Evolutionary conservation across 495 filamentous ascomycete species (phyloP), one percentile per base, ranked within the genome.

Genomic region (Acidiella bohemica): DNA sequence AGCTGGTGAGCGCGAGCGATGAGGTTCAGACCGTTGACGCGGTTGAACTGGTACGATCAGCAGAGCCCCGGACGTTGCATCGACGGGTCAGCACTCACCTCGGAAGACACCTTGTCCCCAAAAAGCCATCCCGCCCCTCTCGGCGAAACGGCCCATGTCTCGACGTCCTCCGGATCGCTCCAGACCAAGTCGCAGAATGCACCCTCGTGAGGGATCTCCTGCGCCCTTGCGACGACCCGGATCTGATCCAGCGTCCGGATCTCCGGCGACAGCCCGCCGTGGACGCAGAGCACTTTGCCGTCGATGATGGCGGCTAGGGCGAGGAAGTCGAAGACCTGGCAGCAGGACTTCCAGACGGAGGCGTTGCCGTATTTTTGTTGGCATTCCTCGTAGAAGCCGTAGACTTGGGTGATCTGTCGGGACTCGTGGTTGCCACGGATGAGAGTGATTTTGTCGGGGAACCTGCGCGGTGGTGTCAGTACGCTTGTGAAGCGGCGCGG

Each of bases 361-460:
- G 90, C 90, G 58, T 94, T 96, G 42, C 88, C 88, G 54, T 97
- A 97, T 56, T 97, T 97, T 51, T 83, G 80, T 54, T 93, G 82
- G 61, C 90, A 97, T 55, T 97, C 90, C 53, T 96, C 90, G 66
- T 96, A 95, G 64, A 97, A 97, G 3, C 90, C 90, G 53, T 97
- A 97, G 4, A 97, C 90, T 58, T 95, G 88, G 7, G 90, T 97
- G 44, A 97, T 97, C 57, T 97, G 90, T 12, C 90, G 78, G 13
- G 88, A 95, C 54, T 97, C 90, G 59, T 97, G 90, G 53, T 97
- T 97, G 22, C 90, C 90, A 26, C 90, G 87, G 21, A 97, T 85
- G 25, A 97, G 74, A 9, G 93, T 94, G 48, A 97, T 84, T 35
- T 81, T 72, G 57, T 96, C 87, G 18, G 90, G 92, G 59, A 85